Conservation (phyloP, 169 alveolate genomes). For the Cryptosporidium andersoni region DNA sequence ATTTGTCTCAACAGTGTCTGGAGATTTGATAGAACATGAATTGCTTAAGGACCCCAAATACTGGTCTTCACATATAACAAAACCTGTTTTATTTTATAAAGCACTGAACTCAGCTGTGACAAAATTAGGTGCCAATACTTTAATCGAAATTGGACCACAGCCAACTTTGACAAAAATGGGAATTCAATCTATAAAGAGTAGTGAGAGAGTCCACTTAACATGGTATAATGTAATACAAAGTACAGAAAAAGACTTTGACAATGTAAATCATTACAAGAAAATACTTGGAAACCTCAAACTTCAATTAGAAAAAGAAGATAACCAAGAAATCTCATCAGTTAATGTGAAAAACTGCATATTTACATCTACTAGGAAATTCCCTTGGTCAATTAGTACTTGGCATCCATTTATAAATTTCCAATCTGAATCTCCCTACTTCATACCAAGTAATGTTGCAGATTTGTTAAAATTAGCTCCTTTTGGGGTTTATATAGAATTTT, state of each 20-base stretch:
- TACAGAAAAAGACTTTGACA: neutral
- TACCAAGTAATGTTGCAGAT: neutral
- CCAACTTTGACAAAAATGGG: conserved; percentile 50
- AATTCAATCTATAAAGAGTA: conserved; percentile 25
- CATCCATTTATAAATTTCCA: conserved; percentile 28
- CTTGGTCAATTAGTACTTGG: conserved; percentile 16
- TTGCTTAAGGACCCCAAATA: conserved; percentile 24
- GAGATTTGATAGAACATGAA: neutral
- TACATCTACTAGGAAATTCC: conserved; percentile 30
- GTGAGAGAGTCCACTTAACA: neutral
- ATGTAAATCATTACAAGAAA: neutral
- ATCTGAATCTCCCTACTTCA: neutral
- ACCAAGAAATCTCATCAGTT: neutral
- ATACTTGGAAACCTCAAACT: neutral
- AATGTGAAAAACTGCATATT: conserved; percentile 4
- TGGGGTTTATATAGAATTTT: conserved; percentile 13
- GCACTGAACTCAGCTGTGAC: conserved; percentile 22
- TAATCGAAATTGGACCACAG: conserved; percentile 51
- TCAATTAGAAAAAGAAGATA: neutral
- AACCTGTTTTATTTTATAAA: conserved; percentile 55
- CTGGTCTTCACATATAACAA: conserved; percentile 48
- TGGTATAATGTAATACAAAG: no score
- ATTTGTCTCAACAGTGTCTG: conserved; percentile 38
- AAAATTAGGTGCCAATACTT: neutral
- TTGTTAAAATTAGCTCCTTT: neutral